Conservation (phyloP, 2,329 filamentous ascomycete species). For the Phaeosphaeriaceae sp. region DNA sequence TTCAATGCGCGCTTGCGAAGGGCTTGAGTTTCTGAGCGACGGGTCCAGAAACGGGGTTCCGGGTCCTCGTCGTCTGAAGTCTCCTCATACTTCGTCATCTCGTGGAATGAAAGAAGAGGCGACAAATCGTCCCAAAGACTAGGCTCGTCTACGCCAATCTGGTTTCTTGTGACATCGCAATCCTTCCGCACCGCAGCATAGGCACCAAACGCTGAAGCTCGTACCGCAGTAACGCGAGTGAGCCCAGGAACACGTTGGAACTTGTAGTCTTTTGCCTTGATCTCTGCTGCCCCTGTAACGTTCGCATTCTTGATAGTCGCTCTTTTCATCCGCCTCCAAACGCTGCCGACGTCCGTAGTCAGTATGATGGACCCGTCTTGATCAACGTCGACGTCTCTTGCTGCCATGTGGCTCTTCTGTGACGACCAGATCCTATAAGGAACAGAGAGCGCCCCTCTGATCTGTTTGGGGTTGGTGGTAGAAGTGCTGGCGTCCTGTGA, state of each 20-base stretch:
- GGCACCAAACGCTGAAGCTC: slow-evolving; percentile 87
- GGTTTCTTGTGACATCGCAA: slow-evolving; percentile 77
- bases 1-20: slow-evolving; percentile 66
- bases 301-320: slow-evolving; percentile 76
- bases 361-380: slow-evolving; percentile 95
- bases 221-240: slow-evolving; percentile 81
- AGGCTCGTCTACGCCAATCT: slow-evolving; percentile 71
- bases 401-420: slow-evolving; percentile 82
- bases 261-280: slow-evolving; percentile 87
- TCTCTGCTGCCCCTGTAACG: slow-evolving; percentile 58
- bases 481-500: slow-evolving; percentile 67
- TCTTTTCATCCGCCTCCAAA: slow-evolving; percentile 88
- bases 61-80: slow-evolving; percentile 54
- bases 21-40: slow-evolving; percentile 55
- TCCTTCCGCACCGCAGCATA: slow-evolving; percentile 89
- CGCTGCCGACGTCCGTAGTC: slow-evolving; percentile 88
- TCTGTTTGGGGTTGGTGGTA: slow-evolving; percentile 91
- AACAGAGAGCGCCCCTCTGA: slow-evolving; percentile 78
- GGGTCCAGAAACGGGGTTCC: slow-evolving; percentile 58
- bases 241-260: slow-evolving; percentile 90
- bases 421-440: slow-evolving; percentile 89
- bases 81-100: slow-evolving; percentile 58
- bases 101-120: slow-evolving; percentile 71
- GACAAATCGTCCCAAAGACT: slow-evolving; percentile 77
- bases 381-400: slow-evolving; percentile 84